A percentile compares a stretch with the other conserved stretches of the same genome.
Evolutionary conservation across 768 basidiomycete species (phyloP).

Genomic region (Suillus luteus): DNA sequence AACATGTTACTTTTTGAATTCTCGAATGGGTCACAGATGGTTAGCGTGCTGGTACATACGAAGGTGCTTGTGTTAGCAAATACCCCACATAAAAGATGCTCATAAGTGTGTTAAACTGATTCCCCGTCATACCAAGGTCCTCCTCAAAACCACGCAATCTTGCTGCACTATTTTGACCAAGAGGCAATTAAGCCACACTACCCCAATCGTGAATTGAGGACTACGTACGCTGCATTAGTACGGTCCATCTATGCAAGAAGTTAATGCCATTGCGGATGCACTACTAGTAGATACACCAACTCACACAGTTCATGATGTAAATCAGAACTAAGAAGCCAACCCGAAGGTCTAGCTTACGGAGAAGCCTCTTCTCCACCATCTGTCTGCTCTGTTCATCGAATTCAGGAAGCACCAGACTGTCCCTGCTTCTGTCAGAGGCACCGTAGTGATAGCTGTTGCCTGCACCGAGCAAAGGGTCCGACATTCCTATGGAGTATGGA

Average conservation of each 20-base stretch:
- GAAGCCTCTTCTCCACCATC: conserved; percentile 47
- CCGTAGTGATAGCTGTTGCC: background rate
- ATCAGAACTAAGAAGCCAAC: conserved; percentile 46
- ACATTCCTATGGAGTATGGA: background rate
- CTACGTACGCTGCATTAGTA: conserved; percentile 60
- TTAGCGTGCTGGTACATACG: conserved; percentile 43
- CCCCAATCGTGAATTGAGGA: background rate
- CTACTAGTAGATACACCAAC: conserved; percentile 19
- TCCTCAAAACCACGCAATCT: conserved; percentile 68
- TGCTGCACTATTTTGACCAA: conserved; percentile 51
- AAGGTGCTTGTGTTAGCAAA: conserved; percentile 73
- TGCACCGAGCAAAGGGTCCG: background rate
- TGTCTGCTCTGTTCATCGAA: conserved; percentile 29
- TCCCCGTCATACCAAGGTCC: conserved; percentile 61
- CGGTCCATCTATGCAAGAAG: conserved; percentile 55
- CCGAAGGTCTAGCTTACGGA: conserved; percentile 45
- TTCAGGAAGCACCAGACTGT: conserved; percentile 3
- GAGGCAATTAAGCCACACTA: background rate
- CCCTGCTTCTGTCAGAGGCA: background rate
- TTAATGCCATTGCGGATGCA: conserved; percentile 5
- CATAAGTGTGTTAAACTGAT: conserved; percentile 66
- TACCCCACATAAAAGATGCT: conserved; percentile 72
- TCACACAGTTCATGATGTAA: conserved; percentile 49
- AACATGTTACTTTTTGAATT: conserved; percentile 58
- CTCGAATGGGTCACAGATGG: background rate